A percentile compares a stretch with the other conserved stretches of the same genome.
Conservation (phyloP, 2,329 filamentous ascomycete species). For the Aspergillus sp. region DNA sequence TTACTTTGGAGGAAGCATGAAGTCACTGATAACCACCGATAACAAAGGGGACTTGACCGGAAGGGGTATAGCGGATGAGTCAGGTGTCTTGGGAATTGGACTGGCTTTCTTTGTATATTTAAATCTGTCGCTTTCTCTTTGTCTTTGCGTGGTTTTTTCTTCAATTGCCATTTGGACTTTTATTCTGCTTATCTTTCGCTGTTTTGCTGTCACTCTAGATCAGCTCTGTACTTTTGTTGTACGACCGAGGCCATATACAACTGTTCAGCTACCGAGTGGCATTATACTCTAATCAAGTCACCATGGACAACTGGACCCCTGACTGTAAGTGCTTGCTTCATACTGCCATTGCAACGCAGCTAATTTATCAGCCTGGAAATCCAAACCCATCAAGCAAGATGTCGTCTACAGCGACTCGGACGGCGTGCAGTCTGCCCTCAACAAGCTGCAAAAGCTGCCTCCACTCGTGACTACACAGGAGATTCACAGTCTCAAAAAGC, state of each 20-base stretch:
- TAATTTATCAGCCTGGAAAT: constrained; percentile 13
- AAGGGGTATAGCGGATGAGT: not conserved
- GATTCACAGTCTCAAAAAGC: constrained; percentile 71
- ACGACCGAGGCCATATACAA: too few species aligned
- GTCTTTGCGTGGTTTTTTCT: not conserved
- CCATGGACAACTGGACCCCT: constrained; percentile 12
- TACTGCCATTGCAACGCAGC: not conserved
- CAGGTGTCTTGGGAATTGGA: not conserved
- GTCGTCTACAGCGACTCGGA: constrained; percentile 37
- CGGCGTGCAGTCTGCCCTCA: constrained; percentile 33
- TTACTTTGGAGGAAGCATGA: not conserved
- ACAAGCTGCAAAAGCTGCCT: constrained; percentile 39
- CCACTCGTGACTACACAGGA: constrained; percentile 43
- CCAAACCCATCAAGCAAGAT: constrained; percentile 20
- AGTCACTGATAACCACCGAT: not conserved
- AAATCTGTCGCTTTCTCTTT: not conserved
- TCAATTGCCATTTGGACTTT: not conserved
- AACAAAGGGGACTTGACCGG: not conserved
- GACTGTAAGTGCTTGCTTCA: constrained; percentile 8
- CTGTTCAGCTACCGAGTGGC: too few species aligned
- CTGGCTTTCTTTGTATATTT: not conserved
- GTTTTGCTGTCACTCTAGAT: too few species aligned
- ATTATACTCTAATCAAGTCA: not conserved
- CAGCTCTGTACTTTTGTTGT: too few species aligned
- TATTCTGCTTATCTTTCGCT: too few species aligned